Base-by-base conservation (phyloP, 768 basidiomycete species). In the Russula sp. region DNA sequence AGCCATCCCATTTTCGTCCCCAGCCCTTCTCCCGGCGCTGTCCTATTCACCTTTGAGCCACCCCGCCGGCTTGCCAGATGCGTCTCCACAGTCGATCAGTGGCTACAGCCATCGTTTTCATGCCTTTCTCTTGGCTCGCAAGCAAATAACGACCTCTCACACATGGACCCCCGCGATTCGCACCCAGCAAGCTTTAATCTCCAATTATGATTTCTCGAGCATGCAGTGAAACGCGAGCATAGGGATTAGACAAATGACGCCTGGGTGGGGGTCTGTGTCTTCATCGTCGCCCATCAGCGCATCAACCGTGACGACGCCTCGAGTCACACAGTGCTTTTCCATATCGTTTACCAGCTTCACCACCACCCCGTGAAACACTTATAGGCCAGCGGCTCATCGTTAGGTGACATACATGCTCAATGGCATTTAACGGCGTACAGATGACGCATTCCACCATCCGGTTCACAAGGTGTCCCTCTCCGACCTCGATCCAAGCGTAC, bases 401-500 rank as follows among this genome's bases (percentile, higher is more conserved):
- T 76, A 3, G 60, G 63, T 36, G 69, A 72, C 56, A 71, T 71
- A 11, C 74, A 73, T 57, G 68, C 68, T 34, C 72, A 75, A 51
- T 74, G 73, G 73, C 71, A 72, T 28, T 72, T 73, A 5, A 68
- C 72, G 2, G 75, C 13, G 76, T 34, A 56, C 64, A 42, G 77
- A 81, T 65, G 69, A 78, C 11, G 74, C 68, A 14, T 99, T 94
- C 79, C 97, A 93, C 73, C 95, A 98, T 22, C 85, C 88, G 20
- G 89, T 98, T 44, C 81, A 93, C 72, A 98, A 96, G 83, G 96
- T 98, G 91, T 88, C 89, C 0, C 75, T 98, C 40, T 84, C 85
- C 46, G 90, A 89, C 30, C 77, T 99, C 60, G 97, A 98, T 74
- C 97, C 95, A 26, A 97, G 94, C 69, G 98, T 98, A 97, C 78